Percentiles rank a stretch among this genome's conserved stretches.
Conservation (phyloP, 2,329 filamentous ascomycete genomes). For the Cadophora luteo-olivacea region DNA sequence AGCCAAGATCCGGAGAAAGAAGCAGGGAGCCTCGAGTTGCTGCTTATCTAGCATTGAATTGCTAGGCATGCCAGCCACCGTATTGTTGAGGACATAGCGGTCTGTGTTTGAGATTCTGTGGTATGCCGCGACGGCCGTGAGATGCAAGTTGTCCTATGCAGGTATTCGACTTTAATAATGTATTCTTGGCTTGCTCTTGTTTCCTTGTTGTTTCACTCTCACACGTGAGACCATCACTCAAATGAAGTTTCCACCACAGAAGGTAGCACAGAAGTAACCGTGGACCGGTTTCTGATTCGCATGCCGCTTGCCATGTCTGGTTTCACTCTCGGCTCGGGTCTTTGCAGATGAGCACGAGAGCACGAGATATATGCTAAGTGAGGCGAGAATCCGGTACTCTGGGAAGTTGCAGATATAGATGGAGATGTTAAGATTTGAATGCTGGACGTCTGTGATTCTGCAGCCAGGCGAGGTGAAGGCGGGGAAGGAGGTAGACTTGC, state of each 20-base stretch:
- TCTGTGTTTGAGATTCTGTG: not conserved
- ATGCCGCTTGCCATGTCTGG: not conserved
- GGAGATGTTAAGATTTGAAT: not conserved
- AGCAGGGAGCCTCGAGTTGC: slow-evolving; percentile 1
- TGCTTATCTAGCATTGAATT: no score
- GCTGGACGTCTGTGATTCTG: not conserved
- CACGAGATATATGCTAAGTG: not conserved
- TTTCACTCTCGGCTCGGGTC: not conserved
- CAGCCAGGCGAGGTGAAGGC: not conserved
- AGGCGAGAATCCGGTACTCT: not conserved
- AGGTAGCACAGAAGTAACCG: not conserved
- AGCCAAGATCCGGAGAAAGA: not conserved
- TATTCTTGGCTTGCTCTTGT: not conserved
- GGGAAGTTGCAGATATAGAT: not conserved
- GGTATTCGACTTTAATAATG: not conserved
- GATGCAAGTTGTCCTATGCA: not conserved
- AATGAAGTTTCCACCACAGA: not conserved
- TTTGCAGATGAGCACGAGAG: not conserved
- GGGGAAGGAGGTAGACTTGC: not conserved
- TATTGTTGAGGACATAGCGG: not conserved
- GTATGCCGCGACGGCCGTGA: not conserved
- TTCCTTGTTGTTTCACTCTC: not conserved
- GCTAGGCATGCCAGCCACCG: no score
- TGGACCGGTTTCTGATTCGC: not conserved
- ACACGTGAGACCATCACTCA: not conserved